Base-by-base conservation (phyloP, 352 stramenopile genomes). In the Blastocystis sp. region DNA sequence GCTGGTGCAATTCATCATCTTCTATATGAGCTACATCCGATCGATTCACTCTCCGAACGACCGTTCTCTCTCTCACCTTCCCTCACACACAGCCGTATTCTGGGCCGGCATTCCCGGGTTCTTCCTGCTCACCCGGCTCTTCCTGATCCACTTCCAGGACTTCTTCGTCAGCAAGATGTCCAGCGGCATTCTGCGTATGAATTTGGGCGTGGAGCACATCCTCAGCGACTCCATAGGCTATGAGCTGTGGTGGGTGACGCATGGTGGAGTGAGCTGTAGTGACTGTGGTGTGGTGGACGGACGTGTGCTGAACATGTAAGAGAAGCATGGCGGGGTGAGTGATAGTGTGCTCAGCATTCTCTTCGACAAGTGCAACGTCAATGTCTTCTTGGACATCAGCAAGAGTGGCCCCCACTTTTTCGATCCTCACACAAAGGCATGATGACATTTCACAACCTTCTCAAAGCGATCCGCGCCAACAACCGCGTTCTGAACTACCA, bases 281-380 rank as follows among this genome's bases (percentile, higher is more conserved):
- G 74, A 84, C 45, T 42, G 21, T 2, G 43, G 57, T 14, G 74
- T 84, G 24, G 60, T 84, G 38, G 69, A 84, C 57, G 74, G 74
- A 68, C 34, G 66, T 38, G 28, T 84, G 17, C 61, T 84, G 24
- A 84, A 84, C 45, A 40, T 24, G 74, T 84, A 2, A 21, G 34
- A 4, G 28, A 52, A 40, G 17, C 19, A 2, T 2, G 3, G 7
- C 28, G 2, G 34, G 3, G 9, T 84, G 3, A 84, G 7, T 57
- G 19, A 38, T 84, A 84, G 74, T 34, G 74, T 84, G 19, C 68
- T 84, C 54, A 42, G 52, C 21, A 84, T 84, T 68, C 74, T 84
- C n/a, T 84, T 84, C 54, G 74, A 84, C 48, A 84, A 84, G 42
- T 84, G 74, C 74, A 84, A 84, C 40, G 28, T 70, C n/a, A 84